A percentile compares a stretch with the other conserved stretches of the same genome.
These are phyloP conservation scores for Guillardia theta DNA, from an alignment of 78 protist species.

Conservation along the genomic window DNA sequence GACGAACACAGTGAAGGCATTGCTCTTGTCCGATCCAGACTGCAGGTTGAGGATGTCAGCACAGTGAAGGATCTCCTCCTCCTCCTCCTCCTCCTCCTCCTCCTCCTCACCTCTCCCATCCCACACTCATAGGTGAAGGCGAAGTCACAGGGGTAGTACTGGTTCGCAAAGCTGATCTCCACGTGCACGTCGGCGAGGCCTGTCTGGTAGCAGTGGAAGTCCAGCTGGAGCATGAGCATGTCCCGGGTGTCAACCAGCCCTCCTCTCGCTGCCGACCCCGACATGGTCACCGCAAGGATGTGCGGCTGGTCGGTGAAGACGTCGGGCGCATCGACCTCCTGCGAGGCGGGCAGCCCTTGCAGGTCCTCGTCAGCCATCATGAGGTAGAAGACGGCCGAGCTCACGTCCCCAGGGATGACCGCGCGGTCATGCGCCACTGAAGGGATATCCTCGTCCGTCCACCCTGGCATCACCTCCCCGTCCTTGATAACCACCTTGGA, in stretches of 20 bases:
- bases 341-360: background rate
- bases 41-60: background rate
- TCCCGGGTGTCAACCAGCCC: conserved; percentile 13
- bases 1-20: background rate
- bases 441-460: conserved; percentile 39
- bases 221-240: conserved; percentile 34
- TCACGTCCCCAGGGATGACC: conserved; percentile 40
- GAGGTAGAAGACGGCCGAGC: conserved; percentile 29
- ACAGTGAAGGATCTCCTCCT: background rate
- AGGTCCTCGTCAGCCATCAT: conserved; percentile 37
- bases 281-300: background rate
- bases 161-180: conserved; percentile 27
- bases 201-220: conserved; percentile 42
- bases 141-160: conserved; percentile 31
- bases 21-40: background rate
- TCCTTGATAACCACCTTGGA: conserved; percentile 48
- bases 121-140: conserved; percentile 49
- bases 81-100: background rate
- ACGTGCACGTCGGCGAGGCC: conserved; percentile 48
- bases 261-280: background rate
- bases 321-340: conserved; percentile 35
- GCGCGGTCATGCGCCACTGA: conserved; percentile 19
- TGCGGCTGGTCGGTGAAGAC: conserved; percentile 47
- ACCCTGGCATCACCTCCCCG: conserved; percentile 38
- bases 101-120: background rate